Conservation (phyloP, 2,329 filamentous ascomycete genomes). For the Chaetomium sp. region DNA sequence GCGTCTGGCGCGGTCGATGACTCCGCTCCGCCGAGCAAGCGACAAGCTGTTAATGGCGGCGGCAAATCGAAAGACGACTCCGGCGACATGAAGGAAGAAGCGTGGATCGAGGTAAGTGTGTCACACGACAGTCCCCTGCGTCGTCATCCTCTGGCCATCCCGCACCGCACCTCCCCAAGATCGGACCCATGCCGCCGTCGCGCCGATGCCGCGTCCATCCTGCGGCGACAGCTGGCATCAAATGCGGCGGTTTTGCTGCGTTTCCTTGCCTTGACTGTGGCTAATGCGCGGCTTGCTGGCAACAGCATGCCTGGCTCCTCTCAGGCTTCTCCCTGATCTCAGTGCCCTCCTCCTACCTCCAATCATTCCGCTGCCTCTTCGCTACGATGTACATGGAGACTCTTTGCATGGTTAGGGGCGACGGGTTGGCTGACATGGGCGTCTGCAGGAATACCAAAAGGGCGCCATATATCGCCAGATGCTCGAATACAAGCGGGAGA, state of each 20-base stretch:
- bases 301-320: constrained; percentile 45
- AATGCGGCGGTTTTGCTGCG: constrained; percentile 32
- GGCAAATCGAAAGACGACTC: constrained; percentile 59
- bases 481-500: constrained; percentile 95
- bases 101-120: constrained; percentile 66
- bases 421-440: constrained; percentile 42
- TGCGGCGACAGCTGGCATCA: constrained; percentile 29
- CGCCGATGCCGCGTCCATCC: constrained; percentile 20
- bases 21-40: constrained; percentile 84
- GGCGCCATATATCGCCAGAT: constrained; percentile 97
- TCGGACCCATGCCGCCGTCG: constrained; percentile 21
- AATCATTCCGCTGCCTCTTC: constrained; percentile 29
- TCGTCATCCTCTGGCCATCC: constrained; percentile 22
- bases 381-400: constrained; percentile 39
- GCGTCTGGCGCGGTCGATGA: constrained; percentile 79
- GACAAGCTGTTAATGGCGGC: constrained; percentile 83
- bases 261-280: constrained; percentile 41
- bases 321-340: constrained; percentile 38
- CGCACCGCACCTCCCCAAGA: constrained; percentile 1
- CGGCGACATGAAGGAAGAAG: constrained; percentile 59
- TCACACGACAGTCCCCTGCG: constrained; percentile 39
- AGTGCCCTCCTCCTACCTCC: constrained; percentile 29
- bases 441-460: constrained; percentile 79
- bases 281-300: constrained; percentile 51
- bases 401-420: constrained; percentile 34